Evolutionary conservation across 2,329 filamentous ascomycete genomes (phyloP).

Genomic region (Ceratocystis cacaofunesta): DNA sequence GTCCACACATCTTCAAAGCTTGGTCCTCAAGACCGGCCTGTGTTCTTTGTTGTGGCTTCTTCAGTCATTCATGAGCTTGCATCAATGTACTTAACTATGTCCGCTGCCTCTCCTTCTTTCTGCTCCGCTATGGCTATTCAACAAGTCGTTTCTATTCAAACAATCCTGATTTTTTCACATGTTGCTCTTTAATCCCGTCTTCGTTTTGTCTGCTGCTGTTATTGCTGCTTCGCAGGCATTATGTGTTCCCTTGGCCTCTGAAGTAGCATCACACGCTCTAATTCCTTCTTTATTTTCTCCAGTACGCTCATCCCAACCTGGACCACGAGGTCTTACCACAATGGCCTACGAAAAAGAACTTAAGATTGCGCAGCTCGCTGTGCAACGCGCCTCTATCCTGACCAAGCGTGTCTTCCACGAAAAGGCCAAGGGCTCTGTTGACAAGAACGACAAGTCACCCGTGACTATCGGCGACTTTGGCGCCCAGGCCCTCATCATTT

Average conservation of each 20-base stretch:
- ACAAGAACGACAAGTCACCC: constrained; percentile 89
- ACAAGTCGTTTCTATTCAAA: neutral
- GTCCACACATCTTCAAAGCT: neutral
- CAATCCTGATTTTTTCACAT: neutral
- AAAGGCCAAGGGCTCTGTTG: constrained; percentile 75
- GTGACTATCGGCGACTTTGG: constrained; percentile 98
- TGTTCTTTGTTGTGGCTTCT: neutral
- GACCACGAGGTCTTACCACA: constrained; percentile 23
- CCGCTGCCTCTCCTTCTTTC: neutral
- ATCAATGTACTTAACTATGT: neutral
- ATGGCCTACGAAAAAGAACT: constrained; percentile 48
- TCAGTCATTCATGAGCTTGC: neutral
- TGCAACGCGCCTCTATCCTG: constrained; percentile 55
- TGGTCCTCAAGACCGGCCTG: neutral
- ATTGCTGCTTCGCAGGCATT: neutral
- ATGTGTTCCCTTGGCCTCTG: neutral
- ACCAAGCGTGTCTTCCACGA: constrained; percentile 49
- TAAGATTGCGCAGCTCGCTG: constrained; percentile 70
- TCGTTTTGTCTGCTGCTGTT: constrained; percentile 4
- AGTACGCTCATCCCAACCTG: neutral
- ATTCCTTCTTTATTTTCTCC: constrained; percentile 2
- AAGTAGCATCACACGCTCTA: constrained; percentile 1
- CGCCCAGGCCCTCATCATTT: constrained; percentile 90
- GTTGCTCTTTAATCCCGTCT: neutral
- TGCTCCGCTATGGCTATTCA: neutral